phyloP scores from a whole-genome alignment of 2,329 filamentous ascomycete genomes.

The Alternaria triticimaculans region DNA sequence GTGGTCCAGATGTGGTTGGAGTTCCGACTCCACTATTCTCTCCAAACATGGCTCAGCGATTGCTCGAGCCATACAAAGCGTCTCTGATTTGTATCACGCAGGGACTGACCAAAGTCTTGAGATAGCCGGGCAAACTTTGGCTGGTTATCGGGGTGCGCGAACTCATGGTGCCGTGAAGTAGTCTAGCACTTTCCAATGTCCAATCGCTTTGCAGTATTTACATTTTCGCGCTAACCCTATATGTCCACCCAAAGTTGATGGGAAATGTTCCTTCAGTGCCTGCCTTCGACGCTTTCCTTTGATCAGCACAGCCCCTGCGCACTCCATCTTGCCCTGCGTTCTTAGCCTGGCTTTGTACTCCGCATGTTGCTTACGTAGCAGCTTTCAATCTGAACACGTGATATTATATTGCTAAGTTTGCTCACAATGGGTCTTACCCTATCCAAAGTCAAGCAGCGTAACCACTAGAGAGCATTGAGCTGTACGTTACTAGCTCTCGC shows the following conservation, averaged over 20 bases:
- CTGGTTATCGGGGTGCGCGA: too few relatives aligned
- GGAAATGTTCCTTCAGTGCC: slow-evolving; percentile 3
- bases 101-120: neutral
- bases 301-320: neutral
- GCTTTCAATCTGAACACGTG: slow-evolving; percentile 22
- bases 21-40: neutral
- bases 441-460: slow-evolving; percentile 26
- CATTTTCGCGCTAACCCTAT: neutral
- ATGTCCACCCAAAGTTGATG: slow-evolving; percentile 15
- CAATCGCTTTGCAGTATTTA: neutral
- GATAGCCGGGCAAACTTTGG: neutral
- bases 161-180: too few relatives aligned
- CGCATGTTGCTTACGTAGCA: neutral
- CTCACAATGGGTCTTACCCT: slow-evolving; percentile 32
- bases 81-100: neutral
- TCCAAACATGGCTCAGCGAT: neutral
- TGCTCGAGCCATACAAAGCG: neutral
- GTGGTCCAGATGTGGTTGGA: neutral
- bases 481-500: slow-evolving; percentile 32
- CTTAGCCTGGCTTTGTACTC: neutral
- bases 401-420: slow-evolving; percentile 32
- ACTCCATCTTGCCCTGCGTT: neutral
- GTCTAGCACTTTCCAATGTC: neutral
- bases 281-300: neutral
- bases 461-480: slow-evolving; percentile 33